Evolutionary conservation across 495 filamentous ascomycete species (phyloP).

Genomic region (Opeltia flavorubescens): DNA sequence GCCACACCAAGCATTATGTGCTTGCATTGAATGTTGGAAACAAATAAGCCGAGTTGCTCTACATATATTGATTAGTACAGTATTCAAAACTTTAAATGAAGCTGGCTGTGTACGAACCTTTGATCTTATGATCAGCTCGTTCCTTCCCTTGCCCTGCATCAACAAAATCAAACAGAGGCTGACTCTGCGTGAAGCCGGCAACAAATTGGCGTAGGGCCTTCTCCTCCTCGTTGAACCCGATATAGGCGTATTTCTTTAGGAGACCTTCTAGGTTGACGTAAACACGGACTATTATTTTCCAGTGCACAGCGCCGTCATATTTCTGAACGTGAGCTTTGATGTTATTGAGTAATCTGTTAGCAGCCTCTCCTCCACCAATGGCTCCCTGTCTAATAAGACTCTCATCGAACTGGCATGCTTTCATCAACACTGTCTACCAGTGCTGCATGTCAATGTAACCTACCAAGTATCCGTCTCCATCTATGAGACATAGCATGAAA

Average conservation of each 20-base stretch:
- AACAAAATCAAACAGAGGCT: slow-evolving; percentile 45
- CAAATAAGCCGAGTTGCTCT: slow-evolving; percentile 45
- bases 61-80: slow-evolving; percentile 3
- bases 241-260: slow-evolving; percentile 34
- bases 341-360: slow-evolving; percentile 35
- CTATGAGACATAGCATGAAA: slow-evolving; percentile 44
- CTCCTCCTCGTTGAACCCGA: slow-evolving; percentile 35
- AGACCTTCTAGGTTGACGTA: slow-evolving; percentile 43
- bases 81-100: not conserved
- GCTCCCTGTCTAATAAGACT: slow-evolving; percentile 33
- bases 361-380: slow-evolving; percentile 44
- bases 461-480: slow-evolving; percentile 46
- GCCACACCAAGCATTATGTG: slow-evolving; percentile 54
- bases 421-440: not conserved
- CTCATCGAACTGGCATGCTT: slow-evolving; percentile 34
- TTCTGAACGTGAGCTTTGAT: slow-evolving; percentile 30
- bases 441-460: not conserved
- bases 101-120: slow-evolving; percentile 25
- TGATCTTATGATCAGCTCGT: slow-evolving; percentile 44
- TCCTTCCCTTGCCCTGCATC: slow-evolving; percentile 49
- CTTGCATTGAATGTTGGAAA: slow-evolving; percentile 46
- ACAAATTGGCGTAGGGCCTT: slow-evolving; percentile 39
- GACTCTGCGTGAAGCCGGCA: slow-evolving; percentile 44
- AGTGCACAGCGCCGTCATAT: slow-evolving; percentile 34
- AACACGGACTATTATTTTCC: slow-evolving; percentile 45